phyloP scores from a whole-genome alignment of 108 stramenopile genomes.

The Cyclotella cryptica region DNA sequence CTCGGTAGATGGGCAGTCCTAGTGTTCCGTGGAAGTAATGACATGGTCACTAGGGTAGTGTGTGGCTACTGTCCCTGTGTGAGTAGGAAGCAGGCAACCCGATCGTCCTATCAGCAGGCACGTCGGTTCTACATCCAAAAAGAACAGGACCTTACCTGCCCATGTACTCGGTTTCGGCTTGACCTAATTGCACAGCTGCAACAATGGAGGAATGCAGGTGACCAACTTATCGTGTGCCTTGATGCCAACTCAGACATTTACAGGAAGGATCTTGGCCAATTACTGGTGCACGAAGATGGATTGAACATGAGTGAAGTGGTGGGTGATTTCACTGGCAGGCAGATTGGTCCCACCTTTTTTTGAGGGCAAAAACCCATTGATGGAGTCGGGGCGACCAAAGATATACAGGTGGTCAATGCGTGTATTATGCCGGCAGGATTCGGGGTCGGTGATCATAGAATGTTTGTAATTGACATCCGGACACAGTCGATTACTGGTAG shows the following conservation, averaged over 20 bases:
- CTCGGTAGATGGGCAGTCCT: too few species aligned
- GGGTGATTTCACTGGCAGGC: neutral
- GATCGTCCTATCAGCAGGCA: neutral
- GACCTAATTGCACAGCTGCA: conserved; percentile 1
- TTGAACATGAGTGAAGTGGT: conserved; percentile 6
- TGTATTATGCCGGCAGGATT: conserved; percentile 5
- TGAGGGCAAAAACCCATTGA: neutral
- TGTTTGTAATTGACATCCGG: conserved; percentile 5
- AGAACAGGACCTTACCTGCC: conserved; percentile 22
- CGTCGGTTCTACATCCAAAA: conserved; percentile 11
- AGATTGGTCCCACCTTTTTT: neutral
- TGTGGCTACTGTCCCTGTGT: too few species aligned
- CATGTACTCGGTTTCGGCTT: neutral
- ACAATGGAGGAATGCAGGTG: neutral
- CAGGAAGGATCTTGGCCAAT: neutral
- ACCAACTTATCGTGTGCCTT: neutral
- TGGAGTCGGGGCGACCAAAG: neutral
- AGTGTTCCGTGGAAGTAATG: too few species aligned
- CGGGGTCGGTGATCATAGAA: neutral
- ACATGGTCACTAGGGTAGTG: too few species aligned
- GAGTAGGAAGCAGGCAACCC: neutral
- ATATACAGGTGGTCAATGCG: neutral
- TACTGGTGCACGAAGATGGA: neutral
- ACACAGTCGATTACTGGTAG: neutral
- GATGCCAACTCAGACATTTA: conserved; percentile 6